phyloP scores from a whole-genome alignment of 2,329 filamentous ascomycete species.

The Coniella lustricola region DNA sequence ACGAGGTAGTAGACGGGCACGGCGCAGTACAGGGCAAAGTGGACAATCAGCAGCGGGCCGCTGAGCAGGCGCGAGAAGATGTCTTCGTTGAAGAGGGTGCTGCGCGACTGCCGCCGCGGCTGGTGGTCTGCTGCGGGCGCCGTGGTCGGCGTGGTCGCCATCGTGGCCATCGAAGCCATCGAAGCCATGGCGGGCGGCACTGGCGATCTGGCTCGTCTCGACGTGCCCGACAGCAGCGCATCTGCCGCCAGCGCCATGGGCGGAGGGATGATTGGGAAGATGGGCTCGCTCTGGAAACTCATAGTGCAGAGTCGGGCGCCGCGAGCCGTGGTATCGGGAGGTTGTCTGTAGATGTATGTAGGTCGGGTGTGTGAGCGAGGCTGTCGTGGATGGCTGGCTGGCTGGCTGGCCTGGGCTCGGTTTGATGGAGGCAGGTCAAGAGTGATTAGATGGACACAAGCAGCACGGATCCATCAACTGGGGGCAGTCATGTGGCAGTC shows the following conservation, averaged over 20 bases:
- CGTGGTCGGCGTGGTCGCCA: neutral
- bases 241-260: constrained; percentile 15
- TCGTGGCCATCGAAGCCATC: neutral
- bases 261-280: constrained; percentile 12
- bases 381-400: too few relatives aligned
- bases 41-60: constrained; percentile 7
- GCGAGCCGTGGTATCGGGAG: neutral
- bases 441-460: too few relatives aligned
- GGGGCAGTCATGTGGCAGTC: too few relatives aligned
- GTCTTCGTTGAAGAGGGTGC: constrained; percentile 10
- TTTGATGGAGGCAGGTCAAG: too few relatives aligned
- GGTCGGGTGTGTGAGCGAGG: neutral
- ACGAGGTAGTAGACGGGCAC: constrained; percentile 12
- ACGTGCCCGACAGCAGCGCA: constrained; percentile 4
- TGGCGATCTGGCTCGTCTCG: constrained; percentile 1
- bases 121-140: neutral
- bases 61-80: constrained; percentile 11
- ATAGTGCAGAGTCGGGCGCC: constrained; percentile 3
- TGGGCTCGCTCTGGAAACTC: constrained; percentile 2
- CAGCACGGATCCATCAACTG: too few relatives aligned
- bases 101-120: neutral
- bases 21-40: constrained; percentile 12
- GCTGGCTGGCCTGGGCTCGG: too few relatives aligned
- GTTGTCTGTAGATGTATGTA: neutral
- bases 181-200: neutral